Conservation (phyloP, 176 grass and related monocot species). For the Tillandsia fasciculata region DNA sequence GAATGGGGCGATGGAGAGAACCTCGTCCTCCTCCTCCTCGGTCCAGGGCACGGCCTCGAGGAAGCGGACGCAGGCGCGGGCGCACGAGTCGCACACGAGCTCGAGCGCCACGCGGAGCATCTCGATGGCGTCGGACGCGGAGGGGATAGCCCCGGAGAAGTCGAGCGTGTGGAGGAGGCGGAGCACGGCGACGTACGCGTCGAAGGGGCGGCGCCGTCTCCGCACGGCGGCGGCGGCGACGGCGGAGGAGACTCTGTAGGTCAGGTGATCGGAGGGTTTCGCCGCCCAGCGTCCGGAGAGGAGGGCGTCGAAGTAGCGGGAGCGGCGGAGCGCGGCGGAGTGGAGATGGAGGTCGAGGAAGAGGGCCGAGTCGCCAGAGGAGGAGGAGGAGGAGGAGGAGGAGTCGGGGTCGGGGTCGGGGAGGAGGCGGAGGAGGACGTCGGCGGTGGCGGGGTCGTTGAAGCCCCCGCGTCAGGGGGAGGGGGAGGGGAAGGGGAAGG, state of each 20-base stretch:
- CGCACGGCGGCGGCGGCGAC: neutral
- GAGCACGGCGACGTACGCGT: slow-evolving; percentile 41
- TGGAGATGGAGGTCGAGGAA: slow-evolving; percentile 40
- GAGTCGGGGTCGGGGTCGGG: slow-evolving; percentile 22
- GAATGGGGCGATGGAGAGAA: slow-evolving; percentile 43
- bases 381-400: neutral
- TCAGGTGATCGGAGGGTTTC: neutral
- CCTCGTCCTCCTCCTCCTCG: slow-evolving; percentile 39
- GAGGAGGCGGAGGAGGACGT: slow-evolving; percentile 53
- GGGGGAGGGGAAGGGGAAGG: slow-evolving; percentile 18
- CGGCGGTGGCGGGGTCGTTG: slow-evolving; percentile 40
- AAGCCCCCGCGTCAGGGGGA: slow-evolving; percentile 10
- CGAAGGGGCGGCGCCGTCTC: slow-evolving; percentile 28
- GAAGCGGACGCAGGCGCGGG: slow-evolving; percentile 50
- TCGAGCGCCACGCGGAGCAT: slow-evolving; percentile 46
- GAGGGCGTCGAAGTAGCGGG: slow-evolving; percentile 49
- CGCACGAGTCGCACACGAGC: slow-evolving; percentile 54
- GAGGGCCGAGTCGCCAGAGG: neutral
- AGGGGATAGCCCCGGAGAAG: slow-evolving; percentile 32
- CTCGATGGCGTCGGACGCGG: slow-evolving; percentile 42
- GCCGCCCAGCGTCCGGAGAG: slow-evolving; percentile 36
- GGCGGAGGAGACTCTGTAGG: slow-evolving; percentile 16
- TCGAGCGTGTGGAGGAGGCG: slow-evolving; percentile 58
- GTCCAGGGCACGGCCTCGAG: slow-evolving; percentile 64
- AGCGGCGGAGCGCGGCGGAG: slow-evolving; percentile 42